phyloP scores from a whole-genome alignment of 257 asterid species.

The Nicotiana obtusifolia region DNA sequence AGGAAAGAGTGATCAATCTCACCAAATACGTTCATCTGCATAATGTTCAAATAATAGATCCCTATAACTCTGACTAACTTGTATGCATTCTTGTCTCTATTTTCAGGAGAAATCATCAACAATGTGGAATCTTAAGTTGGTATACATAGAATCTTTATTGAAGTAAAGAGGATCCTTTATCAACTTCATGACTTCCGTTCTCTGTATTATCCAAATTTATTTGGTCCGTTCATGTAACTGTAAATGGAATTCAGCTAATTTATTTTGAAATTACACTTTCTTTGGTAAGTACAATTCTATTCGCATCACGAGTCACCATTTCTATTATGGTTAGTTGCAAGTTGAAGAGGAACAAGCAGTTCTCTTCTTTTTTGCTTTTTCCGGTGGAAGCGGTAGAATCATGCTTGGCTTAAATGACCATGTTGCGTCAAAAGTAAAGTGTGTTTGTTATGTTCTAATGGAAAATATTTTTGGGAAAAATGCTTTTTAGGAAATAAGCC shows the following conservation, averaged over 20 bases:
- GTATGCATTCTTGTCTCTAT: not conserved
- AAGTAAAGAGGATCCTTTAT: not conserved
- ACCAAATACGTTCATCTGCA: not conserved
- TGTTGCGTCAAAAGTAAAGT: too few species aligned
- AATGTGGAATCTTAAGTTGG: not conserved
- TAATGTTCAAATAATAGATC: not conserved
- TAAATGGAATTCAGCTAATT: not conserved
- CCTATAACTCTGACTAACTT: not conserved
- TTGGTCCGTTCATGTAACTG: not conserved
- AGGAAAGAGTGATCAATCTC: not conserved
- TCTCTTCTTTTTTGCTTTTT: not conserved
- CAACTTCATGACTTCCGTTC: not conserved
- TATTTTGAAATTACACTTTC: not conserved
- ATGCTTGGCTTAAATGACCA: too few species aligned
- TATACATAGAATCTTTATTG: not conserved
- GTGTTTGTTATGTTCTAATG: too few species aligned
- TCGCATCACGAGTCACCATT: not conserved
- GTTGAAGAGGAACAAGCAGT: not conserved
- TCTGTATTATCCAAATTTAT: not conserved
- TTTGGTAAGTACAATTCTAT: not conserved
- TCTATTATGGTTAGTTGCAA: not conserved
- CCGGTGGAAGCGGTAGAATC: too few species aligned
- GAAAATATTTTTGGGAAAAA: too few species aligned
- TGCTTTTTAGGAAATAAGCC: too few species aligned
- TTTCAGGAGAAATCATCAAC: constrained; percentile 8